Evolutionary conservation across 352 stramenopile genomes (phyloP).

Genomic region (Pythium folliculosum): DNA sequence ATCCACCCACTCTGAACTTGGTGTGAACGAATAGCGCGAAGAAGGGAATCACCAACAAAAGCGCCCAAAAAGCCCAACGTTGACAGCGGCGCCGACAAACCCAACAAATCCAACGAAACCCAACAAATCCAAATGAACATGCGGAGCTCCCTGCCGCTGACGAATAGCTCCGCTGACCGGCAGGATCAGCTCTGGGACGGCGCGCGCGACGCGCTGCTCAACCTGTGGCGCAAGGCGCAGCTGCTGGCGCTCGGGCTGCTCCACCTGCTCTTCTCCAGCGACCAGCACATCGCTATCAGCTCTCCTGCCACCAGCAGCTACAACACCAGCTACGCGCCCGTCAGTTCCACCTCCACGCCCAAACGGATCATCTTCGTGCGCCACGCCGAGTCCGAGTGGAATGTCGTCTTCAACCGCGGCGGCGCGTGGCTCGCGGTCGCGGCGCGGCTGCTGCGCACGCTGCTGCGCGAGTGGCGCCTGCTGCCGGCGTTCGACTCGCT

Average conservation of each 20-base stretch:
- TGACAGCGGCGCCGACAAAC: neutral
- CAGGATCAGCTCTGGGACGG: conserved; percentile 14
- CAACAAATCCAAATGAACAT: neutral
- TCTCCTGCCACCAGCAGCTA: neutral
- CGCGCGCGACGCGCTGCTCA: conserved; percentile 39
- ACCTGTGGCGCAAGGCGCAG: conserved; percentile 66
- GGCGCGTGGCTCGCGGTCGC: conserved; percentile 40
- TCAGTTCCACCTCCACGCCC: conserved; percentile 12
- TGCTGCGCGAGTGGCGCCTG: conserved; percentile 70
- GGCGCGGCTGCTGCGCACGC: conserved; percentile 48
- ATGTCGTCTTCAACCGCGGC: conserved; percentile 87
- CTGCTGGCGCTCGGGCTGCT: conserved; percentile 60
- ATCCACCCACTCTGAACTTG: neutral
- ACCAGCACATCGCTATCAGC: conserved; percentile 42
- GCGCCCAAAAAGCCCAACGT: too few species aligned
- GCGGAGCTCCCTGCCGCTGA: neutral
- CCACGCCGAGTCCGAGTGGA: conserved; percentile 90
- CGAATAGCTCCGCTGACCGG: neutral
- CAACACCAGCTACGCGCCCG: conserved; percentile 2
- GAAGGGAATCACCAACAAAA: too few species aligned
- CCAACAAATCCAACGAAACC: neutral
- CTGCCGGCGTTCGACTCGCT: conserved; percentile 69
- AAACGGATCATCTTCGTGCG: conserved; percentile 85
- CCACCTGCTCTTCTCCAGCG: conserved; percentile 76
- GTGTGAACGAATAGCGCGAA: neutral